phyloP scores from a whole-genome alignment of 108 stramenopile genomes.

The Stephanodiscus minutulus region DNA sequence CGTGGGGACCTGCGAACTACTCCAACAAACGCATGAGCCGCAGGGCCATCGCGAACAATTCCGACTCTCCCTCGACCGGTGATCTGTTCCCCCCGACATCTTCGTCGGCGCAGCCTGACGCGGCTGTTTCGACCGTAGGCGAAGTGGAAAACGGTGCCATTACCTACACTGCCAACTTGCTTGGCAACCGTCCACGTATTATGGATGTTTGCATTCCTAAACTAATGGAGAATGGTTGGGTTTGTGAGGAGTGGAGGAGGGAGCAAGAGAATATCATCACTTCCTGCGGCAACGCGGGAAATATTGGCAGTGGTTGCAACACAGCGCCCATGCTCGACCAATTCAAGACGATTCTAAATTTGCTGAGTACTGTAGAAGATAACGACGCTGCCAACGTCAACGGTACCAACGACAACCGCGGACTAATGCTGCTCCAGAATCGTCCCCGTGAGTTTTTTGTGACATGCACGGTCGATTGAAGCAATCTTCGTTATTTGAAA shows the following conservation, averaged over 20 bases:
- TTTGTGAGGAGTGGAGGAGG: constrained; percentile 52
- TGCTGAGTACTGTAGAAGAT: constrained; percentile 22
- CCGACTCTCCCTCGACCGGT: background rate
- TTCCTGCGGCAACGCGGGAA: constrained; percentile 16
- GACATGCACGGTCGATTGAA: background rate
- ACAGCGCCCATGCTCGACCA: constrained; percentile 58
- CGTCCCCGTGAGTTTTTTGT: constrained; percentile 49
- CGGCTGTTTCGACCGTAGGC: background rate
- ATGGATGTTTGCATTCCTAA: constrained; percentile 92
- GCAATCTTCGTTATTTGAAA: background rate
- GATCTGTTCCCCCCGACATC: constrained; percentile 1
- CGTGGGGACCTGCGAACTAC: background rate
- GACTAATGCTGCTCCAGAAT: constrained; percentile 77
- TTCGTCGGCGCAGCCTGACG: background rate
- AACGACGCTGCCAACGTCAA: constrained; percentile 9
- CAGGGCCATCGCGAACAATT: constrained; percentile 64
- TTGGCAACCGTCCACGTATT: constrained; percentile 85
- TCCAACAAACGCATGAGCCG: constrained; percentile 36
- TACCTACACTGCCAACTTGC: constrained; percentile 84
- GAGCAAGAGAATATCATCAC: constrained; percentile 38
- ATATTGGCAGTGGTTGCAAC: constrained; percentile 18
- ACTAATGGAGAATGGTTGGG: constrained; percentile 52
- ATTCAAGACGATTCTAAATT: constrained; percentile 71
- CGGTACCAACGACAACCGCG: constrained; percentile 55
- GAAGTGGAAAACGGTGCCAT: constrained; percentile 84